Base-by-base conservation (phyloP, 345 rosid species). In the Orychophragmus violaceus region DNA sequence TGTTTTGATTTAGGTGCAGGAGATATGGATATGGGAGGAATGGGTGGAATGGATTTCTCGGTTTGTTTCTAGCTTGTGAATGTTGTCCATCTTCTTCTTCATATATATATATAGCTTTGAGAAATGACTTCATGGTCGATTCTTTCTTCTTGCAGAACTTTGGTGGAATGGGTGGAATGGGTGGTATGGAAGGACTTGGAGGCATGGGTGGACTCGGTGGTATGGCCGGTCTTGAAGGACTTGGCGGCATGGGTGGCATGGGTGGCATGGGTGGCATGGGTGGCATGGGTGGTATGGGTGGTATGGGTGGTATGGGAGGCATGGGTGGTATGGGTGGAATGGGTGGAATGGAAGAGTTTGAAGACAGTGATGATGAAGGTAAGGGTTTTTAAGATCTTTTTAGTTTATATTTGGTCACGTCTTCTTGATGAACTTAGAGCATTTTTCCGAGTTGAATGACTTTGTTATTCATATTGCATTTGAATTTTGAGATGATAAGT, bases 331-430 rank as follows among this genome's bases (percentile, higher is more conserved):
- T 53, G 58, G 58, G 58, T 2, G 58, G 71, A 0, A 9, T 55
- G 67, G 85, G 68, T 18, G 88, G 72, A 4, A 76, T 87, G 85
- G 88, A 77, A 39, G 96, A 84, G 22, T 82, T 84, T 50, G 98
- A 85, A 17, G 96, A 83, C 77, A 89, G 92, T 75, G 98, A 92
- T 70, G 95, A 87, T 65, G 98, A 91, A 79, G 96, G 98, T 91
- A 78, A 76, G 14, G 11, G 29, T 45, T 39, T 22, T 14, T 41
- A 35, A n/a, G 30, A 30, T 16, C 12, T 45, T 50, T 64, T 22
- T 45, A 8, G 71, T 64, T 56, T 17, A 36, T 5, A 59, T 64
- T 33, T 64, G 32, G 51, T 32, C 19, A 32, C 53, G 57, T 12
- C 54, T 17, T 72, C 24, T 56, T 64, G 42, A 45, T 52, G 29